Conservation (phyloP, 768 basidiomycete species). For the Neoboletus subvelutipes region DNA sequence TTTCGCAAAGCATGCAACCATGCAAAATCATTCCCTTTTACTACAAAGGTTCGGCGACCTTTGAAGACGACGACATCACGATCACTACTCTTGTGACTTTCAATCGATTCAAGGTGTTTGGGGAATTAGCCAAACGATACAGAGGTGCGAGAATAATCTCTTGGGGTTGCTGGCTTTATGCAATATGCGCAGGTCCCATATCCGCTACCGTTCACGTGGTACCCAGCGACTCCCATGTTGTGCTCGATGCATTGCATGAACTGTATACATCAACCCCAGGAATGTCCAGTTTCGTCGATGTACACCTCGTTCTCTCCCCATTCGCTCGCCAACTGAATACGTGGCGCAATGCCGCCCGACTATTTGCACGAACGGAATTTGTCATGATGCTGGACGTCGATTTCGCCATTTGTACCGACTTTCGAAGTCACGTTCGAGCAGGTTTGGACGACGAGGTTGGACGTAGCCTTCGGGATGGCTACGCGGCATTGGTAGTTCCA, state of each 20-base stretch:
- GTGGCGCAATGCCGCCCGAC: conserved; percentile 83
- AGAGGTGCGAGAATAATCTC: conserved; percentile 47
- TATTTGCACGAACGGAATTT: conserved; percentile 80
- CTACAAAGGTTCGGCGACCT: conserved; percentile 59
- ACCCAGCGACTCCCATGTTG: conserved; percentile 37
- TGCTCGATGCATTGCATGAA: conserved; percentile 61
- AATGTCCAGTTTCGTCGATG: conserved; percentile 72
- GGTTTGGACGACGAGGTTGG: conserved; percentile 35
- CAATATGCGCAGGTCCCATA: conserved; percentile 61
- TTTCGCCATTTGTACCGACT: conserved; percentile 82
- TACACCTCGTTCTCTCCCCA: conserved; percentile 81
- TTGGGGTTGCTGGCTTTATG: not conserved
- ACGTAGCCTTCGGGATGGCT: conserved; percentile 52
- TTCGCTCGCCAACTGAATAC: conserved; percentile 87
- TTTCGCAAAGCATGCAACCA: conserved; percentile 67
- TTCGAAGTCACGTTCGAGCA: conserved; percentile 55
- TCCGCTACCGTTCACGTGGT: conserved; percentile 81
- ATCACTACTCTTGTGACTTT: conserved; percentile 83
- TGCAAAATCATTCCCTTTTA: conserved; percentile 80
- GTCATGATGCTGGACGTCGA: conserved; percentile 93
- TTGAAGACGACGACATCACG: conserved; percentile 70
- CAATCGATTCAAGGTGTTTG: conserved; percentile 72
- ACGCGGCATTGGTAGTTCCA: conserved; percentile 75
- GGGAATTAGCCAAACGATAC: conserved; percentile 72
- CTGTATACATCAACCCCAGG: conserved; percentile 65